Conservation (phyloP, 352 stramenopile species). For the Sclerospora graminicola region DNA sequence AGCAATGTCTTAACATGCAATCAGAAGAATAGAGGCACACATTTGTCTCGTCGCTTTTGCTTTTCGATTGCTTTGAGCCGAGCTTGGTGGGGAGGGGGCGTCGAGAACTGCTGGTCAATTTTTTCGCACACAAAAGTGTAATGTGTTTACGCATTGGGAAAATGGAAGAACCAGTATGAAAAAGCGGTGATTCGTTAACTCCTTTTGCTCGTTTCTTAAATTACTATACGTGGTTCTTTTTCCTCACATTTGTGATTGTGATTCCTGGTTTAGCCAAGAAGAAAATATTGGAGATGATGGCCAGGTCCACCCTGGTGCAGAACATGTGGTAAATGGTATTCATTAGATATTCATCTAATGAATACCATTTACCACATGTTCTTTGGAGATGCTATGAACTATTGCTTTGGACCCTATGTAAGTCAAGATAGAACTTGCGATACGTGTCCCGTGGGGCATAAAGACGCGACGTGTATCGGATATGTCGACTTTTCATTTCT, state of each 20-base stretch:
- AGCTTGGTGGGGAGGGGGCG: slow-evolving; percentile 63
- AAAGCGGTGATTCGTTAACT: slow-evolving; percentile 75
- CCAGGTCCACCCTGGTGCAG: too few species aligned
- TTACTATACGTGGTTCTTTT: slow-evolving; percentile 90
- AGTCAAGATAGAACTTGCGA: slow-evolving; percentile 56
- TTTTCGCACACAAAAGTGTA: slow-evolving; percentile 83
- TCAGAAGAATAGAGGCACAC: slow-evolving; percentile 17
- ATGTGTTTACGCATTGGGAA: slow-evolving; percentile 84
- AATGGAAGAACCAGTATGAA: slow-evolving; percentile 80
- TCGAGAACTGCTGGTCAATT: slow-evolving; percentile 64
- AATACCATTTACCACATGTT: slow-evolving; percentile 78
- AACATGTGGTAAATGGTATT: too few species aligned
- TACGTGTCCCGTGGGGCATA: slow-evolving; percentile 48
- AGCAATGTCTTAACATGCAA: slow-evolving; percentile 16
- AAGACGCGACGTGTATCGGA: slow-evolving; percentile 61
- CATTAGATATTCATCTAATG: slow-evolving; percentile 71
- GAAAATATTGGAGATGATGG: too few species aligned
- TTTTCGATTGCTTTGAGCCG: slow-evolving; percentile 54
- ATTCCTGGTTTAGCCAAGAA: too few species aligned
- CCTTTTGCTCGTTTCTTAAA: slow-evolving; percentile 81
- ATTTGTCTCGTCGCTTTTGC: slow-evolving; percentile 34
- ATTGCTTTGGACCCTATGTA: slow-evolving; percentile 81
- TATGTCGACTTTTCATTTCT: slow-evolving; percentile 79
- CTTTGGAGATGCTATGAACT: slow-evolving; percentile 79
- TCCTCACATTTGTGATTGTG: slow-evolving; percentile 81